Percentiles rank a stretch among this genome's conserved stretches.
phyloP scores from a whole-genome alignment of 1,284 basidiomycete genomes.

The Irpex lacteus region DNA sequence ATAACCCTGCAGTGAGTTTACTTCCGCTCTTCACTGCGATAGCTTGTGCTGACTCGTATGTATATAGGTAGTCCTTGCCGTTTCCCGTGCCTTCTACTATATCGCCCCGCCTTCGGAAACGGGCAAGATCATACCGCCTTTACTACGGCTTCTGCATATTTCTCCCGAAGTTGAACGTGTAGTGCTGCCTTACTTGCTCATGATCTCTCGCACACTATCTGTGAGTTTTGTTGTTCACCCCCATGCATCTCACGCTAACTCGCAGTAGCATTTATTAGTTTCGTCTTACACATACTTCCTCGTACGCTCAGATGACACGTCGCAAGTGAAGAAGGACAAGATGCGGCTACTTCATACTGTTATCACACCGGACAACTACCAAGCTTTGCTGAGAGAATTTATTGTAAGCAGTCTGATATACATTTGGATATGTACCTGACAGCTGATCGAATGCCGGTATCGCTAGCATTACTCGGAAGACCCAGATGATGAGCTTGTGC shows the following conservation, averaged over 20 bases:
- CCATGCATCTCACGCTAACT: not conserved
- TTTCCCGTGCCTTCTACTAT: slow-evolving; percentile 72
- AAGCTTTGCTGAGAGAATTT: slow-evolving; percentile 74
- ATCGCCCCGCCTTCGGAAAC: slow-evolving; percentile 58
- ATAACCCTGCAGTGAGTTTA: slow-evolving; percentile 76
- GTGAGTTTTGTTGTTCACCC: slow-evolving; percentile 39
- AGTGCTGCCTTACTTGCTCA: slow-evolving; percentile 66
- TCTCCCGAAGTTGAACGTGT: slow-evolving; percentile 73
- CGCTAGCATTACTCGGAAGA: slow-evolving; percentile 75
- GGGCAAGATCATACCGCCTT: slow-evolving; percentile 57
- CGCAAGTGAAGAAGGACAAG: slow-evolving; percentile 69
- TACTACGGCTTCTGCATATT: slow-evolving; percentile 64
- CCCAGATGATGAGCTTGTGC: slow-evolving; percentile 65
- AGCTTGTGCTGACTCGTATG: not conserved
- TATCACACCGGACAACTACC: slow-evolving; percentile 64
- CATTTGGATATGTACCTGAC: not conserved
- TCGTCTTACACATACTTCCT: slow-evolving; percentile 65
- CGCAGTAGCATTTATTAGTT: slow-evolving; percentile 42
- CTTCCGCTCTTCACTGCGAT: too few relatives aligned
- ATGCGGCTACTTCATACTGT: slow-evolving; percentile 69
- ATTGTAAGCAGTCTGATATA: slow-evolving; percentile 48
- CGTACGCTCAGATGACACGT: slow-evolving; percentile 64
- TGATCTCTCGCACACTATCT: slow-evolving; percentile 59
- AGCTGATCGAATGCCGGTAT: not conserved
- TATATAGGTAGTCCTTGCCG: slow-evolving; percentile 71